These are phyloP conservation scores for Lipomyces lipofer DNA, from an alignment of 805 yeast species.

Conservation along the genomic window DNA sequence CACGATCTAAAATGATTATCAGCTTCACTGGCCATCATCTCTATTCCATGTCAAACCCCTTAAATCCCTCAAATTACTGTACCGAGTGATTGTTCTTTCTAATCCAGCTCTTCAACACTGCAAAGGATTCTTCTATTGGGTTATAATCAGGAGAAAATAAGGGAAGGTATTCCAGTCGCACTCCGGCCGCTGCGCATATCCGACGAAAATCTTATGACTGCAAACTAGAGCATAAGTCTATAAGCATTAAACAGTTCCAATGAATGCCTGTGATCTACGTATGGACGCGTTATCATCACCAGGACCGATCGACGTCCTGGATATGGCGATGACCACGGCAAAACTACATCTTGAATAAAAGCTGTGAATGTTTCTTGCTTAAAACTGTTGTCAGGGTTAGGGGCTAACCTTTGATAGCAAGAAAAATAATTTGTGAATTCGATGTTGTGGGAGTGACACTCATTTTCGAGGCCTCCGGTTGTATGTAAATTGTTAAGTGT, in stretches of 20 bases:
- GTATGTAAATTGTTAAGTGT: no score
- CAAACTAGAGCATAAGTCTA: no score
- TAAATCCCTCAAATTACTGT: not conserved
- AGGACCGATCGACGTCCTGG: constrained; percentile 1
- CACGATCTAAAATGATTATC: not conserved
- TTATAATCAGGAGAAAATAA: not conserved
- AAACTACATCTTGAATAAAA: not conserved
- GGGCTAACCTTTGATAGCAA: no score
- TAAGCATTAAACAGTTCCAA: no score
- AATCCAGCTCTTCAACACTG: not conserved
- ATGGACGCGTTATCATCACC: no score
- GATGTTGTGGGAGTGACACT: no score
- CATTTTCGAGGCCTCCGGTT: no score
- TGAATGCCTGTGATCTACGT: no score
- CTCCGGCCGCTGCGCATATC: not conserved
- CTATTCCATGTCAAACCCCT: not conserved
- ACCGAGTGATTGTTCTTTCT: not conserved
- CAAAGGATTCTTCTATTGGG: not conserved
- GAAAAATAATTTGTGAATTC: no score
- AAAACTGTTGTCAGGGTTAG: no score
- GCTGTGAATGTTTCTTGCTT: not conserved
- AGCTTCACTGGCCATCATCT: constrained; percentile 1
- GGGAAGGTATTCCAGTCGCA: not conserved
- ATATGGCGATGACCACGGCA: not conserved
- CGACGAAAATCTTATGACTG: no score